Evolutionary conservation across 108 stramenopile species (phyloP).

Genomic region (Thalassiosira profunda): DNA sequence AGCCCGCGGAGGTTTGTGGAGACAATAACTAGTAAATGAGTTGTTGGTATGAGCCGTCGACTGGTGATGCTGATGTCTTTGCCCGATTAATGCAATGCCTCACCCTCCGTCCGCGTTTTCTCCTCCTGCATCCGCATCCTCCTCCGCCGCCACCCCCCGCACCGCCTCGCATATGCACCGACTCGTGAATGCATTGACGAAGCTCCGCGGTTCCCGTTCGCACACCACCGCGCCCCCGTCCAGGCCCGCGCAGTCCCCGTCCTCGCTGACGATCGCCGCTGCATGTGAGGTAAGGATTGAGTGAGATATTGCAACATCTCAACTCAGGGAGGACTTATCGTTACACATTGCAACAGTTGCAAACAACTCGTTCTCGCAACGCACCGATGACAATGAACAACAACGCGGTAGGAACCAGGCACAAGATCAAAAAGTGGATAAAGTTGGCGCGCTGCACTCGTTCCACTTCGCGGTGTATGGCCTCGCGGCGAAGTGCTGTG

Average conservation of each 20-base stretch:
- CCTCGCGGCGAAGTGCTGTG: conserved; percentile 17
- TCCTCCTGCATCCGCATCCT: neutral
- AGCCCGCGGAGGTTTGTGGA: no score
- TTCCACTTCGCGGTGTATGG: conserved; percentile 42
- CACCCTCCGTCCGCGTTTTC: neutral
- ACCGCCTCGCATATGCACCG: conserved; percentile 89
- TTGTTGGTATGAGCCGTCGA: no score
- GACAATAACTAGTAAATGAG: no score
- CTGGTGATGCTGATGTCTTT: no score
- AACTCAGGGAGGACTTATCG: no score
- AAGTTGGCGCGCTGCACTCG: conserved; percentile 84
- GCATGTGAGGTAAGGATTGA: no score
- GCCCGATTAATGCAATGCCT: no score
- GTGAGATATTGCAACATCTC: no score
- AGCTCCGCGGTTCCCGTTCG: conserved; percentile 66
- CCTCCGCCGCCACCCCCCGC: conserved; percentile 10
- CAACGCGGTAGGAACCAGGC: conserved; percentile 80
- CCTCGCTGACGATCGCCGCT: conserved; percentile 73
- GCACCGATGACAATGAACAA: conserved; percentile 80
- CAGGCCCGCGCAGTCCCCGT: conserved; percentile 56
- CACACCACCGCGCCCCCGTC: conserved; percentile 50
- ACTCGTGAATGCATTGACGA: conserved; percentile 90
- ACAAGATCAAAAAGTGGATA: conserved; percentile 79
- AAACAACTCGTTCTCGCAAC: no score
- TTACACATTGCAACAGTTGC: no score